These are phyloP conservation scores for Fusarium pilosicola DNA, from an alignment of 2,329 filamentous ascomycete genomes.

Conservation along the genomic window DNA sequence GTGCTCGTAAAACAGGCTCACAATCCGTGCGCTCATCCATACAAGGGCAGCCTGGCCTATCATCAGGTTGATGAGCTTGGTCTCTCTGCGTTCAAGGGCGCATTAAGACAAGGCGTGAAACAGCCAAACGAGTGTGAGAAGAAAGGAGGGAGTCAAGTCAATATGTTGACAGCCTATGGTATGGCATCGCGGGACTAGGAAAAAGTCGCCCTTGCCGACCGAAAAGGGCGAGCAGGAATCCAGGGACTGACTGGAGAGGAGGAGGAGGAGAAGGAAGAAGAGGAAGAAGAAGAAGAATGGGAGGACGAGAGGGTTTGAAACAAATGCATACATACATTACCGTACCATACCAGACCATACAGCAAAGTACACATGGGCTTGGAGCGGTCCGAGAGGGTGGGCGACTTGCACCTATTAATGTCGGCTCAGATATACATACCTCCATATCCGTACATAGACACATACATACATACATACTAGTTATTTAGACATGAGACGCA, in stretches of 20 bases:
- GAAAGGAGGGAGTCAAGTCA: slow-evolving; percentile 20
- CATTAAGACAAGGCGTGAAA: slow-evolving; percentile 24
- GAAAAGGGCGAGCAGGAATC: slow-evolving; percentile 35
- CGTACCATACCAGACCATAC: background rate
- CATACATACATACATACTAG: background rate
- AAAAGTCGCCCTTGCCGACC: slow-evolving; percentile 37
- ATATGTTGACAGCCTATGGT: slow-evolving; percentile 36
- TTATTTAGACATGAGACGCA: slow-evolving; percentile 36
- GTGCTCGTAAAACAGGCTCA: slow-evolving; percentile 34
- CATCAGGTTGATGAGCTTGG: slow-evolving; percentile 32
- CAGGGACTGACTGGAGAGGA: background rate
- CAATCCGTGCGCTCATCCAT: slow-evolving; percentile 39
- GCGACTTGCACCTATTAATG: slow-evolving; percentile 45
- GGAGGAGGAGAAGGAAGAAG: background rate
- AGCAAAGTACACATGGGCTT: slow-evolving; percentile 21
- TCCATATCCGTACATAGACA: background rate
- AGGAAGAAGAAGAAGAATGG: background rate
- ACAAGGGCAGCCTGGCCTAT: slow-evolving; percentile 41
- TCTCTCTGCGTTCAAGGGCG: slow-evolving; percentile 18
- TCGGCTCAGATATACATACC: slow-evolving; percentile 23
- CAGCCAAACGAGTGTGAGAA: slow-evolving; percentile 39
- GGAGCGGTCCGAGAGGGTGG: slow-evolving; percentile 37
- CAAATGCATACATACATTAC: slow-evolving; percentile 27
- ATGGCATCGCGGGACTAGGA: slow-evolving; percentile 39
- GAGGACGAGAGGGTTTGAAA: slow-evolving; percentile 42